These are phyloP conservation scores for Chalaropsis ovoidea DNA, from an alignment of 2,329 filamentous ascomycete genomes.

Conservation along the genomic window DNA sequence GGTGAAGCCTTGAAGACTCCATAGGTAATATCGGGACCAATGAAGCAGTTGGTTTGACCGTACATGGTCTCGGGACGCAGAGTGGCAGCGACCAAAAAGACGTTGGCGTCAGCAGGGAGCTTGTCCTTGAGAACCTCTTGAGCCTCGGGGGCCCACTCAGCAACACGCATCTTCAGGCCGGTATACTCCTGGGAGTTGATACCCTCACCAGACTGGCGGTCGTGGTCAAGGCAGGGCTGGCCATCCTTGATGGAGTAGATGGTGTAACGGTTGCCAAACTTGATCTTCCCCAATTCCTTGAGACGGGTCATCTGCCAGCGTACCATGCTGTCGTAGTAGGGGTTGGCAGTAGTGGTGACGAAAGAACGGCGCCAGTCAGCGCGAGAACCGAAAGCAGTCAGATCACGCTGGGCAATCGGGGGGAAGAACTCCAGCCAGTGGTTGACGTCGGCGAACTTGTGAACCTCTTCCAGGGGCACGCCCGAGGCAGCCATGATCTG, in stretches of 20 bases:
- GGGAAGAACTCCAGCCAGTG: conserved; percentile 90
- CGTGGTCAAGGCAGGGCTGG: conserved; percentile 42
- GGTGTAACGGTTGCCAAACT: conserved; percentile 86
- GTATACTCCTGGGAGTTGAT: conserved; percentile 80
- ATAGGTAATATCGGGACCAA: conserved; percentile 81
- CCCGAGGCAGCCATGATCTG: conserved; percentile 91
- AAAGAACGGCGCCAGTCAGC: conserved; percentile 91
- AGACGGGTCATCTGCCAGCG: conserved; percentile 95
- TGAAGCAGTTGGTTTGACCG: conserved; percentile 91
- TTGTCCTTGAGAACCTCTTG: conserved; percentile 63
- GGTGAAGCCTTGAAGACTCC: conserved; percentile 72
- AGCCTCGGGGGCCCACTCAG: conserved; percentile 76
- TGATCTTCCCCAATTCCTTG: conserved; percentile 81
- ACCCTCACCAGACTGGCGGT: conserved; percentile 40
- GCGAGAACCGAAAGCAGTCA: conserved; percentile 72
- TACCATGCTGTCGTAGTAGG: conserved; percentile 91
- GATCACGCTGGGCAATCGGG: conserved; percentile 43
- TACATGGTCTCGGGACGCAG: conserved; percentile 98
- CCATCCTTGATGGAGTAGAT: conserved; percentile 76
- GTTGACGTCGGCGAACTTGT: conserved; percentile 82
- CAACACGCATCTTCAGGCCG: conserved; percentile 78
- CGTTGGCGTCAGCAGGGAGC: conserved; percentile 64
- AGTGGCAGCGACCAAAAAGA: conserved; percentile 87
- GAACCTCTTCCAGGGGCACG: conserved; percentile 77
- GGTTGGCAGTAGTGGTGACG: conserved; percentile 92